Conservation (phyloP, 2,329 filamentous ascomycete species). For the Elsinoe australis region DNA sequence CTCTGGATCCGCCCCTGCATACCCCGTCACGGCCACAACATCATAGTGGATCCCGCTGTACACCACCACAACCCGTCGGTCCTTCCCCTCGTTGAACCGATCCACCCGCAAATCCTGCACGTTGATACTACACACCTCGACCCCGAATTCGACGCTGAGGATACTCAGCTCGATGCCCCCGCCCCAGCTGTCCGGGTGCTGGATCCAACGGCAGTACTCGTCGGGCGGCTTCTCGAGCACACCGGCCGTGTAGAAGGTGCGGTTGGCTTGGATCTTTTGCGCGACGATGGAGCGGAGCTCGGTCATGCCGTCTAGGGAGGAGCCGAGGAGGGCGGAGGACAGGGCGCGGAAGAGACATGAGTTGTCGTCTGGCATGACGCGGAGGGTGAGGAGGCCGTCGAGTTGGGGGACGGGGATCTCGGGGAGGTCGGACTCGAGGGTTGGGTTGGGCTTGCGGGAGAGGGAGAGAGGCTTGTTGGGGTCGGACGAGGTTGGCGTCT, state of each 20-base stretch:
- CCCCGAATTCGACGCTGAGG: slow-evolving; percentile 71
- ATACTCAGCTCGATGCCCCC: slow-evolving; percentile 86
- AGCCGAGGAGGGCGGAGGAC: slow-evolving; percentile 65
- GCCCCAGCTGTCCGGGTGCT: slow-evolving; percentile 75
- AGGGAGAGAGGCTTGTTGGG: slow-evolving; percentile 30
- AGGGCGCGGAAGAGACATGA: slow-evolving; percentile 89
- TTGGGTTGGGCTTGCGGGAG: slow-evolving; percentile 38
- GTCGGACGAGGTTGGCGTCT: not conserved
- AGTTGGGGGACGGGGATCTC: slow-evolving; percentile 52
- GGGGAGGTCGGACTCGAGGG: slow-evolving; percentile 51
- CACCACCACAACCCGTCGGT: slow-evolving; percentile 66
- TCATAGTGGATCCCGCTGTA: slow-evolving; percentile 95
- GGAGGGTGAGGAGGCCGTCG: slow-evolving; percentile 57
- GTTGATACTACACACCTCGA: slow-evolving; percentile 80
- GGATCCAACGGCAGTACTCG: slow-evolving; percentile 75
- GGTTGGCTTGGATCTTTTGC: slow-evolving; percentile 65
- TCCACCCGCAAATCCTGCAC: slow-evolving; percentile 62
- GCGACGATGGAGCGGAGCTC: slow-evolving; percentile 72
- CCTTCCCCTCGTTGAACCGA: slow-evolving; percentile 67
- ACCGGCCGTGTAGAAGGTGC: slow-evolving; percentile 64
- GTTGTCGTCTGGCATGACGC: slow-evolving; percentile 96
- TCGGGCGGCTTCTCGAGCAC: slow-evolving; percentile 64
- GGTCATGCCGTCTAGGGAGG: slow-evolving; percentile 56
- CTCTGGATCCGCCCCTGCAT: slow-evolving; percentile 57
- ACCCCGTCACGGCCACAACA: slow-evolving; percentile 67